Conservation (phyloP, 306 rosid genomes). For the Nissolia schottii region DNA sequence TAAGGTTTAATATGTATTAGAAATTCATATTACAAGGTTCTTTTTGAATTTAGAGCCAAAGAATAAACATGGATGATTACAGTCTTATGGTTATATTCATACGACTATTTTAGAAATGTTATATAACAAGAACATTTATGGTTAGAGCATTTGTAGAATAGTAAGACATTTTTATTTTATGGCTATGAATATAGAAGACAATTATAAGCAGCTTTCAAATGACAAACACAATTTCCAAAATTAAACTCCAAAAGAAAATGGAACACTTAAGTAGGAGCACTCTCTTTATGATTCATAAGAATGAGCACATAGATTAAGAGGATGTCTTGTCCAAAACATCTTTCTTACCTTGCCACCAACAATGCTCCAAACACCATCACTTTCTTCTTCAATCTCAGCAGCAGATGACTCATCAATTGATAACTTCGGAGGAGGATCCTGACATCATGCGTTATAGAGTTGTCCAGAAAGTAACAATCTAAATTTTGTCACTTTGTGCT, state of each 20-base stretch:
- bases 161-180: neutral
- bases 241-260: constrained; percentile 12
- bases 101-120: neutral
- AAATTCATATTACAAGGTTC: neutral
- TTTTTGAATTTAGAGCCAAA: constrained; percentile 1
- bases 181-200: neutral
- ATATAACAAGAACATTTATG: neutral
- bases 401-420: constrained; percentile 72
- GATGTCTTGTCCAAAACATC: constrained; percentile 14
- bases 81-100: neutral
- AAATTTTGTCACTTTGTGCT: constrained; percentile 1
- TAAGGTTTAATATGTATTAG: neutral
- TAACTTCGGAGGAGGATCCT: constrained; percentile 81
- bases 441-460: constrained; percentile 29
- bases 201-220: neutral
- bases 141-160: neutral
- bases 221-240: constrained; percentile 1
- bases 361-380: constrained; percentile 82
- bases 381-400: constrained; percentile 74
- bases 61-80: neutral
- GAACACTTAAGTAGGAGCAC: neutral
- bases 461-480: constrained; percentile 9
- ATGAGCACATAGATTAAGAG: neutral
- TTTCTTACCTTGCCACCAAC: constrained; percentile 92
- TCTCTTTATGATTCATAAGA: constrained; percentile 8